Base-by-base conservation (phyloP, 768 basidiomycete genomes). In the Hortiboletus flavorubellus region DNA sequence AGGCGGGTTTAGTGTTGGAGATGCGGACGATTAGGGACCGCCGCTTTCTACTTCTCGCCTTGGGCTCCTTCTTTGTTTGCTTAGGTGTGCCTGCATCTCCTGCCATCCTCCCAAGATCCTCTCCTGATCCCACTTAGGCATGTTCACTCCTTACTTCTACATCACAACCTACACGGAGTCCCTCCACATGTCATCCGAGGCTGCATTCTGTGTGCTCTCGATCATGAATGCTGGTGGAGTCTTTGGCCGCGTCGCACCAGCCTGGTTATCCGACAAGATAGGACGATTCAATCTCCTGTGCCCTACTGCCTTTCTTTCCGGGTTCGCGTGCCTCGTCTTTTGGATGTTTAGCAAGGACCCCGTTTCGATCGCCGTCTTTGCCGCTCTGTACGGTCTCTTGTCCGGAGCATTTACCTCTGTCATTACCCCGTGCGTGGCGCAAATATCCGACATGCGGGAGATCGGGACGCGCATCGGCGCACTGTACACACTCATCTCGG, bases 141-240 rank as follows among this genome's bases (percentile, higher is more conserved):
- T 88, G 5, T 89, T 87, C 70, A 84, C 82, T 23, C 87, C 87
- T 8, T 84, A 81, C 67, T 85, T 87, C 65, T 90, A 83, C 72
- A 81, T 90, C 50, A 79, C 81, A 21, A 77, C 80, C 47, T 87
- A 83, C 66, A 73, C 85, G 18, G 72, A 74, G 51, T 76, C 75
- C 41, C 53, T 69, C 64, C 46, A 63, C 45, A 68, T 80, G 38
- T 56, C 76, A 3, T 49, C 75, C 8, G 51, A 70, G 41, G 71
- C 69, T 29, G 75, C 80, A 0, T 82, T 85, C 70, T 78, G 77
- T 59, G 76, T 85, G 7, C 76, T 89, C 18, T 81, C 87, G 0
- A 76, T 83, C 42, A 77, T 90, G 76, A 89, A 89, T 63, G 85
- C 80, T 0, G 87, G 85, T 5, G 80, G 85, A 2, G 73, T 87